A percentile compares a stretch with the other conserved stretches of the same genome.
Evolutionary conservation across 2,329 filamentous ascomycete species (phyloP).

Genomic region (Calonectria honghensis): DNA sequence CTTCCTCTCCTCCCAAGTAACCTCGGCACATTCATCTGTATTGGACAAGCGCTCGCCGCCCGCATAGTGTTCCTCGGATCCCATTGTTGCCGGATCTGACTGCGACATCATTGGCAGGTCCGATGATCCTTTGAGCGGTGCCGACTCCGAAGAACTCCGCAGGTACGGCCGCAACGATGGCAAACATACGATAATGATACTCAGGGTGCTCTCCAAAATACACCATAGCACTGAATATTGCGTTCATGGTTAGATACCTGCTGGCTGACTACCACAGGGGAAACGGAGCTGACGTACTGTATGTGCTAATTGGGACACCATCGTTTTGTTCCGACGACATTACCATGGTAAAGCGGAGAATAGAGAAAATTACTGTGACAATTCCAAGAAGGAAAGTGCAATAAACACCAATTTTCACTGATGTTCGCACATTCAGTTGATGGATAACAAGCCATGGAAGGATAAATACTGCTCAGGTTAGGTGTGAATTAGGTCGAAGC

Average conservation of each 20-base stretch:
- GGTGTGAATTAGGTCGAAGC: background rate
- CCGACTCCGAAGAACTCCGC: background rate
- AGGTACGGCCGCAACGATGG: background rate
- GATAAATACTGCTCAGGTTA: background rate
- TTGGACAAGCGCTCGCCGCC: background rate
- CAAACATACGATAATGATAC: background rate
- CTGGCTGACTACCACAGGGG: too few relatives aligned
- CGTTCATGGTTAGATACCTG: background rate
- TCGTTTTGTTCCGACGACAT: background rate
- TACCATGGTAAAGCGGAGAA: background rate
- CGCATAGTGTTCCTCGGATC: background rate
- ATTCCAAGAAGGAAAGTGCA: background rate
- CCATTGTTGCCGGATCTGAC: background rate
- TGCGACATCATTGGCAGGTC: background rate
- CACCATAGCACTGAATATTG: background rate
- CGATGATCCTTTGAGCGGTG: background rate
- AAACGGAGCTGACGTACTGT: background rate
- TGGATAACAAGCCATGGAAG: conserved; percentile 11
- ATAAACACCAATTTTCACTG: background rate
- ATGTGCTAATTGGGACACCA: background rate
- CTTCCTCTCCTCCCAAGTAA: background rate
- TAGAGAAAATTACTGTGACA: background rate
- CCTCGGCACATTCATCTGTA: background rate
- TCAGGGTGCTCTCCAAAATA: background rate
- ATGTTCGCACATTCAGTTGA: background rate